Evolutionary conservation across 495 filamentous ascomycete species (phyloP).

Genomic region (Jackrogersella multiformis): DNA sequence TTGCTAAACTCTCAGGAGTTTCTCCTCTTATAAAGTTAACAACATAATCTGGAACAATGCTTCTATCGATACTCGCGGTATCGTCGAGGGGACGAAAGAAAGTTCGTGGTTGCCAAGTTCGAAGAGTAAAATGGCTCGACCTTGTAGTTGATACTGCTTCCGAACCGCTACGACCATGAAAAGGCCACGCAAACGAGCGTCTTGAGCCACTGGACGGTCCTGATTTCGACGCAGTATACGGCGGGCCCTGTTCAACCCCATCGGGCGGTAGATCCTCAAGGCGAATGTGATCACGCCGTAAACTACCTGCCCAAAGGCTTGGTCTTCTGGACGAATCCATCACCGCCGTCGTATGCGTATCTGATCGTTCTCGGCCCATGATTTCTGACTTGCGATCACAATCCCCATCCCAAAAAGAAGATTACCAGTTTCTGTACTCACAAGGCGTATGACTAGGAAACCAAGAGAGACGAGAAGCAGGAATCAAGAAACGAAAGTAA

Average conservation of each 20-base stretch:
- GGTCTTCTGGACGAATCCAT: conserved; percentile 34
- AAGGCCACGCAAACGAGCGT: conserved; percentile 45
- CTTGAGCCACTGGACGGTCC: conserved; percentile 34
- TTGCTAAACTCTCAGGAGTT: conserved; percentile 54
- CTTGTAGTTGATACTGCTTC: conserved; percentile 41
- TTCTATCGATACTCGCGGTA: conserved; percentile 46
- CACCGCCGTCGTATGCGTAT: conserved; percentile 30
- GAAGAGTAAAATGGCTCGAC: conserved; percentile 43
- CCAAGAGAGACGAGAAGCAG: conserved; percentile 28
- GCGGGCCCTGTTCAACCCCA: conserved; percentile 22
- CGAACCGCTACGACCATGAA: conserved; percentile 39
- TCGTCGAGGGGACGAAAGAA: conserved; percentile 43
- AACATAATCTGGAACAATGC: conserved; percentile 58
- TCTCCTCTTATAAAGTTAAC: conserved; percentile 57
- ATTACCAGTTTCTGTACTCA: conserved; percentile 23
- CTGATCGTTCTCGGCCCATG: conserved; percentile 39
- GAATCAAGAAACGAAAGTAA: conserved; percentile 40
- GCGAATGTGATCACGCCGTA: conserved; percentile 39
- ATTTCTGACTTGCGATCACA: conserved; percentile 13
- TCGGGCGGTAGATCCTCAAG: conserved; percentile 29
- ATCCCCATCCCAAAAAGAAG: conserved; percentile 29
- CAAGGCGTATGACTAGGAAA: conserved; percentile 23
- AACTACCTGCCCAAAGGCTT: conserved; percentile 39
- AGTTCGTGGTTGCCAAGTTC: conserved; percentile 45
- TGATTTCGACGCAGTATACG: conserved; percentile 32